Evolutionary conservation across 1,139 yeast species (phyloP).

Genomic region (Taphrina deformans): DNA sequence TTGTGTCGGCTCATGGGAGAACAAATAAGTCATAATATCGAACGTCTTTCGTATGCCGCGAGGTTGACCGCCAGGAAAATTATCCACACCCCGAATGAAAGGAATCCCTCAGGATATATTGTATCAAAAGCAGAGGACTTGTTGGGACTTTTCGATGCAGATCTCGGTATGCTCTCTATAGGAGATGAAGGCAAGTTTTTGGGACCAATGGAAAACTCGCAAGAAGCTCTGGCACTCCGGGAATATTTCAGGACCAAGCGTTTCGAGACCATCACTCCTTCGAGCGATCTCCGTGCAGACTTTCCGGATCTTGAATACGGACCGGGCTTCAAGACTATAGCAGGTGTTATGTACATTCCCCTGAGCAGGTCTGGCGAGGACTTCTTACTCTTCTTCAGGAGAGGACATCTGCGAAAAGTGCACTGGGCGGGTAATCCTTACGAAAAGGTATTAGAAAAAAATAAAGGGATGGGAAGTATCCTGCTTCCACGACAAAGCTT

Average conservation of each 20-base stretch:
- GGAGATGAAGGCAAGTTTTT: constrained; percentile 32
- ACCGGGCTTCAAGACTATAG: constrained; percentile 28
- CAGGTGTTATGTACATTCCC: constrained; percentile 32
- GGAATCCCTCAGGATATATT: constrained; percentile 31
- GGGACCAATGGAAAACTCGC: constrained; percentile 21
- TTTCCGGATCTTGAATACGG: constrained; percentile 25
- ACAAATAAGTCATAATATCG: constrained; percentile 27
- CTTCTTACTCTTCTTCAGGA: constrained; percentile 27
- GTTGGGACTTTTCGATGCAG: constrained; percentile 32
- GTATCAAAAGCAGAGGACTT: constrained; percentile 29
- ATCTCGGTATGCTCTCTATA: constrained; percentile 26
- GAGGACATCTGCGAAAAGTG: constrained; percentile 28
- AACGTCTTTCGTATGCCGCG: constrained; percentile 32
- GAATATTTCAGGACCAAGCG: constrained; percentile 25
- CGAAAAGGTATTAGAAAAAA: constrained; percentile 29
- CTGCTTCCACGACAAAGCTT: constrained; percentile 33
- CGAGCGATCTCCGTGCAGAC: constrained; percentile 21
- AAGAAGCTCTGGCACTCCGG: constrained; percentile 27
- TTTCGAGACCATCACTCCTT: constrained; percentile 26
- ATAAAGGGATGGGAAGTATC: neutral
- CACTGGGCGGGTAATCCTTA: constrained; percentile 35
- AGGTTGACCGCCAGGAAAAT: constrained; percentile 23
- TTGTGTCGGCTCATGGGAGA: constrained; percentile 31
- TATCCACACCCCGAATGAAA: constrained; percentile 17
- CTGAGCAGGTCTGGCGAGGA: constrained; percentile 26